Evolutionary conservation across 2,329 filamentous ascomycete species (phyloP).

Genomic region (Beauveria scarabaeidicola): DNA sequence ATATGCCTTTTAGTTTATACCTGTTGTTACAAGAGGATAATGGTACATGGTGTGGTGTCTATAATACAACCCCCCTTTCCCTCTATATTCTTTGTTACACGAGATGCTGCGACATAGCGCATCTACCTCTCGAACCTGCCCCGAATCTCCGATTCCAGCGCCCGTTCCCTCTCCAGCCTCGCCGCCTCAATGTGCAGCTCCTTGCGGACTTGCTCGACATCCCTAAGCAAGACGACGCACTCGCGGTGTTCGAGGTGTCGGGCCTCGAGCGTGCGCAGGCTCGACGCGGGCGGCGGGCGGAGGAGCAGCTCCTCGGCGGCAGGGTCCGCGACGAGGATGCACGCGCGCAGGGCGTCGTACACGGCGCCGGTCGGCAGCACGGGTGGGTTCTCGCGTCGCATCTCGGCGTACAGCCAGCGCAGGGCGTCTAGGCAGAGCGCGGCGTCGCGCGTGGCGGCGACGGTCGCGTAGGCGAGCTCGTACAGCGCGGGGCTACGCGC

Average conservation of each 20-base stretch:
- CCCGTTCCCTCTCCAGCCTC: neutral
- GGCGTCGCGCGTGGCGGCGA: slow-evolving; percentile 37
- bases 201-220: slow-evolving; percentile 21
- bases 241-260: slow-evolving; percentile 23
- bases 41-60: neutral
- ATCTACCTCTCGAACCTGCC: neutral
- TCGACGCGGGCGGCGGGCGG: slow-evolving; percentile 12
- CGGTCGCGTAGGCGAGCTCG: slow-evolving; percentile 39
- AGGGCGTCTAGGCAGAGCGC: slow-evolving; percentile 37
- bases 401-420: slow-evolving; percentile 49
- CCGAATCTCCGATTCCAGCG: slow-evolving; percentile 5
- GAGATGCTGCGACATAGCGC: neutral
- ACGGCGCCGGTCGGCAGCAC: slow-evolving; percentile 38
- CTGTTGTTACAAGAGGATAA: neutral
- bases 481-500: slow-evolving; percentile 48
- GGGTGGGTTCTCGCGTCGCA: slow-evolving; percentile 45
- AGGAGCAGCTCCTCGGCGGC: slow-evolving; percentile 28
- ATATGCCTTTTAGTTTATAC: neutral
- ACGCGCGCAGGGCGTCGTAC: slow-evolving; percentile 40
- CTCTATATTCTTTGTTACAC: neutral
- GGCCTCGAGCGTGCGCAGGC: slow-evolving; percentile 12
- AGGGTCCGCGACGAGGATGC: slow-evolving; percentile 48
- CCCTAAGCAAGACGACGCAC: slow-evolving; percentile 23
- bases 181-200: slow-evolving; percentile 1
- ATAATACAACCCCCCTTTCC: neutral